Base-by-base conservation (phyloP, 2,329 filamentous ascomycete genomes). In the Incumbomyces delicatus region DNA sequence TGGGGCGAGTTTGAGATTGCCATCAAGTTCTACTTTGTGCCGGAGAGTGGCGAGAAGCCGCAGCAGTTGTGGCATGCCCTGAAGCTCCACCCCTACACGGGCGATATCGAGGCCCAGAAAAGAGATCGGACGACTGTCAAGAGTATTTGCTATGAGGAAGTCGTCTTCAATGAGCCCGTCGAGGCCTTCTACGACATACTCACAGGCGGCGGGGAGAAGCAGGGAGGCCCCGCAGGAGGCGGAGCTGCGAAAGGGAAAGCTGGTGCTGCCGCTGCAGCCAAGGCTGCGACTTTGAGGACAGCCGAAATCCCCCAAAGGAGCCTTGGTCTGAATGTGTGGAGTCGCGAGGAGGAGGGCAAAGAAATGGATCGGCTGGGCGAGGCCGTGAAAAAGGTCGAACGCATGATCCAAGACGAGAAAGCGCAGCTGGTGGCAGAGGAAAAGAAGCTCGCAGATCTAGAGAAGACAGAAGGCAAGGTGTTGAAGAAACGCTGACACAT, bases 1-100 rank as follows among this genome's bases (percentile, higher is more conserved):
- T 98, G 94, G 86, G 92, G 92, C 60, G 92, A 95, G 68, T 98
- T 98, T 70, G 87, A 92, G 64, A 94, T 98, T 60, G 86, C 89
- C 53, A 84, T 98, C 62, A 88, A 95, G 62, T 76, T 98, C 37
- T 94, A 94, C 71, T 98, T 95, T 67, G 81, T 86, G 47, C 81
- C 85, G 47, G 85, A 94, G 62, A 85, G 82, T 32, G 81, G 80
- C 58, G 92, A 98, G 71, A 98, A 98, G 66, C 86, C 90, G 3
- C 87, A 95, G 66, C 94, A 89, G n/a, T 70, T 95, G 1, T 94
- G 92, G 71, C 92, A 96, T 66, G 87, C 88, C 60, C 71, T 98
- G 48, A 85, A 89, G 44, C 75, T 98, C 10, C 89, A 95, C 61
- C 87, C 90, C 2, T 98, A 90, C 64, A 37, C 88, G 13, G 75